Evolutionary conservation across 169 alveolate species (phyloP).

Genomic region (Theileria sp.): DNA sequence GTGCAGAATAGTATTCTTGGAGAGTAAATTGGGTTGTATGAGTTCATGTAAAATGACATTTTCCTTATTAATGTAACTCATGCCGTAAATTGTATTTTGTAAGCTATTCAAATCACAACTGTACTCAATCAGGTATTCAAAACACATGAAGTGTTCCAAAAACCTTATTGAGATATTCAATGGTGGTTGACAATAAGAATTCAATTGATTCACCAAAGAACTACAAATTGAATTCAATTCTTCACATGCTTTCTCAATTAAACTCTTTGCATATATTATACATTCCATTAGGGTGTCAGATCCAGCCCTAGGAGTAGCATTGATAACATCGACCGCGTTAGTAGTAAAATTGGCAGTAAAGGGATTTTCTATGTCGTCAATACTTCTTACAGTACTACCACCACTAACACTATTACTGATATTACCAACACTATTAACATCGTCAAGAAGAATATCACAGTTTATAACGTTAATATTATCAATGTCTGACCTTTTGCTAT

Average conservation of each 20-base stretch:
- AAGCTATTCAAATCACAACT: constrained; percentile 34
- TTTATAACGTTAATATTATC: constrained; percentile 6
- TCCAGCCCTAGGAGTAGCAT: constrained; percentile 1
- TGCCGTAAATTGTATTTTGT: constrained; percentile 33
- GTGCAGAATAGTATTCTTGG: constrained; percentile 28
- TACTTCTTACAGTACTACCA: neutral
- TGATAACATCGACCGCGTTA: too few relatives aligned
- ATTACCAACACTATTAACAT: neutral
- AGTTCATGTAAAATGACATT: constrained; percentile 58
- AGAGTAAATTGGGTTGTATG: constrained; percentile 46
- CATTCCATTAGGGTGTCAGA: constrained; percentile 22
- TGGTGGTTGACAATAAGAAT: constrained; percentile 55
- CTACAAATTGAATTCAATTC: constrained; percentile 56
- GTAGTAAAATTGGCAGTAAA: too few relatives aligned
- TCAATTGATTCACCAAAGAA: constrained; percentile 28
- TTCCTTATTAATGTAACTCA: constrained; percentile 27
- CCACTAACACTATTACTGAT: neutral
- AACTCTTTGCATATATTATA: constrained; percentile 36
- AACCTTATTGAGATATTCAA: constrained; percentile 41
- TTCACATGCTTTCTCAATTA: constrained; percentile 2
- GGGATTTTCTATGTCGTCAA: neutral
- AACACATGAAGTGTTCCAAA: constrained; percentile 49
- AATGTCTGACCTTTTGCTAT: neutral
- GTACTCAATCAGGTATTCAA: constrained; percentile 46
- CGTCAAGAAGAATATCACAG: constrained; percentile 3